These are phyloP conservation scores for Parastagonospora nodorum DNA, from an alignment of 2,329 filamentous ascomycete genomes.

Conservation along the genomic window DNA sequence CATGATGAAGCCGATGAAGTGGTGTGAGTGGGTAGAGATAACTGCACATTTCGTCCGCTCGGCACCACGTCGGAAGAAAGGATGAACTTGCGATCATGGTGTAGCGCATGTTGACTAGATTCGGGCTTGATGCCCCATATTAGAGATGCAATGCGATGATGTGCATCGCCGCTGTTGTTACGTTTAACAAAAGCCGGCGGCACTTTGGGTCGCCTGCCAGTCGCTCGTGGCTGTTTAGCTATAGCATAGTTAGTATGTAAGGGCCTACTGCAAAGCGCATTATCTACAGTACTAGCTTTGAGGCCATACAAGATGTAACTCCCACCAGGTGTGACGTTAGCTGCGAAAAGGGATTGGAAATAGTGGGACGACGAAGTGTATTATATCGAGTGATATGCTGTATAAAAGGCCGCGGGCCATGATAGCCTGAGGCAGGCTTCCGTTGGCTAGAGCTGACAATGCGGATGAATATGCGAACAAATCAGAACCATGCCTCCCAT, in stretches of 20 bases:
- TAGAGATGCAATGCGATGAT: background rate
- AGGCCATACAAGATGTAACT: background rate
- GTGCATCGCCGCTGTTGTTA: background rate
- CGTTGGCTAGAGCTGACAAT: background rate
- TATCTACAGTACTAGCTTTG: background rate
- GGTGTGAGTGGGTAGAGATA: slow-evolving; percentile 1
- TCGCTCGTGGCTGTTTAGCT: background rate
- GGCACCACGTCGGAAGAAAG: slow-evolving; percentile 11
- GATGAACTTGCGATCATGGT: background rate
- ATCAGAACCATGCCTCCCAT: no score
- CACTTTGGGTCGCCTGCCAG: background rate
- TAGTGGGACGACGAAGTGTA: background rate
- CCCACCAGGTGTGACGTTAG: background rate
- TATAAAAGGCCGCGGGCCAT: background rate
- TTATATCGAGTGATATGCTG: background rate
- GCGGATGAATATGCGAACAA: background rate
- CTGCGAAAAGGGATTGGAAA: background rate
- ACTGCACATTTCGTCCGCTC: background rate
- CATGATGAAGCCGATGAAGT: background rate
- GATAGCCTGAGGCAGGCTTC: background rate
- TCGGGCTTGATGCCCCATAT: slow-evolving; percentile 5
- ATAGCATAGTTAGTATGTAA: background rate
- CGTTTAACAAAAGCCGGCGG: slow-evolving; percentile 4
- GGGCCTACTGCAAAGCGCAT: background rate
- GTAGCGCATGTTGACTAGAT: background rate